Evolutionary conservation across 202 grass and related monocot genomes (phyloP).

Genomic region (Setaria italica): DNA sequence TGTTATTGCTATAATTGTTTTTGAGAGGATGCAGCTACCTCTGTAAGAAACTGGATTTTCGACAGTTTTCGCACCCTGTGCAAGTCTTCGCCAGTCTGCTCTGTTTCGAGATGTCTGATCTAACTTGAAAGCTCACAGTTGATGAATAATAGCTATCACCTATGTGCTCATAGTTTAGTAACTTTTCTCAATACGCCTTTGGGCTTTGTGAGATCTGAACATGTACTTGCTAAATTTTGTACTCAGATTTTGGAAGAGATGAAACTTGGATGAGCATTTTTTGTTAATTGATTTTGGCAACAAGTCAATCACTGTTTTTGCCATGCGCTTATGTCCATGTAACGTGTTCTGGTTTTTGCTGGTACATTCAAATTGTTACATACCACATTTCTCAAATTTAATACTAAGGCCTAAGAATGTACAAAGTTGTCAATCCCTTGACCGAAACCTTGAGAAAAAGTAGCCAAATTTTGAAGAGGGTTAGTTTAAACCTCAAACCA

Average conservation of each 20-base stretch:
- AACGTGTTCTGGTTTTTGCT: neutral
- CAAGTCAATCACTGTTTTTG: neutral
- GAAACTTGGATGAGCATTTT: neutral
- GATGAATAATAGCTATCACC: constrained; percentile 44
- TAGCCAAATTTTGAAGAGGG: neutral
- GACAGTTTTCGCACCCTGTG: neutral
- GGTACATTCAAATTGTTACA: neutral
- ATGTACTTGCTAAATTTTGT: constrained; percentile 14
- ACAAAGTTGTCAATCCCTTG: neutral
- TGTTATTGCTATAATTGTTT: constrained; percentile 64
- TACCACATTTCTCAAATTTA: neutral
- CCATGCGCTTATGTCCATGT: neutral
- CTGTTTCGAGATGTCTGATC: constrained; percentile 30
- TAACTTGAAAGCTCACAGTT: constrained; percentile 45
- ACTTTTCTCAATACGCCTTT: neutral
- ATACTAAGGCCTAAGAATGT: neutral
- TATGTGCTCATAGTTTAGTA: constrained; percentile 21
- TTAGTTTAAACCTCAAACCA: neutral
- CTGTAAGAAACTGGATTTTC: constrained; percentile 30
- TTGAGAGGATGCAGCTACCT: constrained; percentile 70
- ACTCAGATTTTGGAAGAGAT: constrained; percentile 34
- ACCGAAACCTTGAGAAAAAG: neutral
- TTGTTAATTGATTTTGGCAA: neutral
- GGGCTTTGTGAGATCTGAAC: constrained; percentile 17
- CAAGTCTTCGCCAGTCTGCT: constrained; percentile 1